These are phyloP conservation scores for Wickerhamomyces chambardii DNA, from an alignment of 805 yeast genomes.

Conservation along the genomic window DNA sequence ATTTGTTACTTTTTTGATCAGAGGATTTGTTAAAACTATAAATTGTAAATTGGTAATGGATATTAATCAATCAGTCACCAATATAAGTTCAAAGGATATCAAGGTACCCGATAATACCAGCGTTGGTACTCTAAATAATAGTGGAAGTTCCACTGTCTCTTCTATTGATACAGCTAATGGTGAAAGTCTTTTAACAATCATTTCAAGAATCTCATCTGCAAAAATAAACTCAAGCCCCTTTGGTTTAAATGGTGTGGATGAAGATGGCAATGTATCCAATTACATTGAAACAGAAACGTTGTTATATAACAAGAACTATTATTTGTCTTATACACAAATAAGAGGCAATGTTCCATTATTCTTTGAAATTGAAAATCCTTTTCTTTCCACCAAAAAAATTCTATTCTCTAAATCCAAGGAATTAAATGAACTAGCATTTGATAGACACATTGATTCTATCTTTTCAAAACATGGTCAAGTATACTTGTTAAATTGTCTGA, in stretches of 20 bases:
- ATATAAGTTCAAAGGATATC: too few species aligned
- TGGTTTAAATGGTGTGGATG: slow-evolving; percentile 84
- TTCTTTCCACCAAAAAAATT: slow-evolving; percentile 74
- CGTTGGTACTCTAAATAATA: too few species aligned
- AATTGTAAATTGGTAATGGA: slow-evolving; percentile 18
- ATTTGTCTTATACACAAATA: slow-evolving; percentile 73
- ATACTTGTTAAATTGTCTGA: slow-evolving; percentile 69
- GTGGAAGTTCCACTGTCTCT: too few species aligned
- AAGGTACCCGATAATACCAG: too few species aligned
- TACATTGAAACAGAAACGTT: slow-evolving; percentile 87
- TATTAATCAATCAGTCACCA: too few species aligned
- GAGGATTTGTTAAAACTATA: slow-evolving; percentile 85
- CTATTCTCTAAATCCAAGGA: slow-evolving; percentile 70
- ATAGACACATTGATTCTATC: slow-evolving; percentile 67
- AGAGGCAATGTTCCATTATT: slow-evolving; percentile 91
- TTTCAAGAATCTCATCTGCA: slow-evolving; percentile 86
- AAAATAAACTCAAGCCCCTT: slow-evolving; percentile 63
- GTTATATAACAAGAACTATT: slow-evolving; percentile 35
- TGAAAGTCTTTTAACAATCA: slow-evolving; percentile 49
- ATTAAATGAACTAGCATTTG: slow-evolving; percentile 82
- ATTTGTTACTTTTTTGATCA: slow-evolving; percentile 72
- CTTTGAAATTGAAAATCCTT: slow-evolving; percentile 79
- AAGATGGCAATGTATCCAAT: slow-evolving; percentile 86
- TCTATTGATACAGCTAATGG: slow-evolving; percentile 3
- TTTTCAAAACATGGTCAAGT: slow-evolving; percentile 76